Conservation (phyloP, 2,329 filamentous ascomycete species). For the Colletotrichum scovillei region DNA sequence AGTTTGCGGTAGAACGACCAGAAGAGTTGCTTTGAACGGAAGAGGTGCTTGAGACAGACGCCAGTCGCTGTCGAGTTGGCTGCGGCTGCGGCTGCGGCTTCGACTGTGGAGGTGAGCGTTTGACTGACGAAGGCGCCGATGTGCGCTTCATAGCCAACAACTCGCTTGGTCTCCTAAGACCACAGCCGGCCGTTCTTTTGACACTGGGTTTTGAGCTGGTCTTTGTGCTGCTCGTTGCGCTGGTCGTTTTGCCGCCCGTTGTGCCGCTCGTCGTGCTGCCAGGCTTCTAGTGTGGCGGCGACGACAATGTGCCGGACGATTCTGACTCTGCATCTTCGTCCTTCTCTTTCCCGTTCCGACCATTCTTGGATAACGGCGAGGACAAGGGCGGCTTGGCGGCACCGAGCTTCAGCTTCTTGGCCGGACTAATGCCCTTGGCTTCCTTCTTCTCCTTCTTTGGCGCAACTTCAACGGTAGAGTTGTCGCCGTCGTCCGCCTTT, state of each 20-base stretch:
- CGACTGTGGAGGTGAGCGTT: not conserved
- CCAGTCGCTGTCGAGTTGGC: not conserved
- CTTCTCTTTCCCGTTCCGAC: slow-evolving; percentile 46
- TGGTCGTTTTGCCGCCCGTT: not conserved
- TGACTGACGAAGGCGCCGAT: not conserved
- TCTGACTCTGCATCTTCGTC: slow-evolving; percentile 63
- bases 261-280: slow-evolving; percentile 7
- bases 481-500: slow-evolving; percentile 46
- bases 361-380: slow-evolving; percentile 62
- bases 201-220: not conserved
- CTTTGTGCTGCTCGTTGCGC: not conserved
- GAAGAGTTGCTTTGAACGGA: not conserved
- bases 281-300: slow-evolving; percentile 52
- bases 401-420: slow-evolving; percentile 53
- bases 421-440: slow-evolving; percentile 47
- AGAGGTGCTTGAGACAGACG: not conserved
- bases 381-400: slow-evolving; percentile 59
- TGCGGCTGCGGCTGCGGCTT: not conserved
- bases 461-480: slow-evolving; percentile 43
- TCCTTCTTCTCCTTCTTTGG: slow-evolving; percentile 52
- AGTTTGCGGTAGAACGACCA: not conserved
- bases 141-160: not conserved
- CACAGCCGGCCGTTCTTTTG: not conserved
- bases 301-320: slow-evolving; percentile 67
- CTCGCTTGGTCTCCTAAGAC: not conserved